A percentile compares a stretch with the other conserved stretches of the same genome.
phyloP scores from a whole-genome alignment of 495 filamentous ascomycete species.

The Aspergillus funiculosus region DNA sequence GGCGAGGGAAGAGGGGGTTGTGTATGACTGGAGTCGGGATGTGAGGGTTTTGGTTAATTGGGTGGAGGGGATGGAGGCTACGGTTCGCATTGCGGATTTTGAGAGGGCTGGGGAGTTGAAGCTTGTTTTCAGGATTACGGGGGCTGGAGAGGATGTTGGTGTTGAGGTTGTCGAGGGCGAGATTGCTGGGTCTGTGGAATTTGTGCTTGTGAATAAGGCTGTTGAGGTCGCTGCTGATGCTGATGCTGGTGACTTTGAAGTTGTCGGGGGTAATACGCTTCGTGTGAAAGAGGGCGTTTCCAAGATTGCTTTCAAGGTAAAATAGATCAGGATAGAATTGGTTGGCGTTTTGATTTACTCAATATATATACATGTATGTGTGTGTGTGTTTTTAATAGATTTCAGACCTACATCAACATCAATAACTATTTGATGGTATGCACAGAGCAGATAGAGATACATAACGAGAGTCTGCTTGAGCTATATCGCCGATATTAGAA shows the following conservation, averaged over 20 bases:
- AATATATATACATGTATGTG: conserved; percentile 3
- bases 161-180: conserved; percentile 5
- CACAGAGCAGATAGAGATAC: conserved; percentile 7
- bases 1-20: conserved; percentile 1
- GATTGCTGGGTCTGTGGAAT: not conserved
- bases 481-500: conserved; percentile 11
- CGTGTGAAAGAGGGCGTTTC: not conserved
- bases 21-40: conserved; percentile 13
- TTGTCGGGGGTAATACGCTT: not conserved
- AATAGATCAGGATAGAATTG: not conserved
- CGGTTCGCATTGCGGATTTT: conserved; percentile 8
- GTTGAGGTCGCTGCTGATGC: not conserved
- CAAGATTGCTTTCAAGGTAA: not conserved
- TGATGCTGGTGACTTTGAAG: not conserved
- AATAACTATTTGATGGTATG: too few species aligned
- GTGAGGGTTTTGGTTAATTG: conserved; percentile 9
- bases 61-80: conserved; percentile 11
- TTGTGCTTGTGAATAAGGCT: conserved; percentile 6
- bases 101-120: conserved; percentile 1
- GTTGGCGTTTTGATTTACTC: not conserved
- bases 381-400: too few species aligned
- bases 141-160: not conserved
- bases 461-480: conserved; percentile 19
- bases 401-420: too few species aligned
- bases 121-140: not conserved